Evolutionary conservation across 495 filamentous ascomycete genomes (phyloP).

Genomic region (Lophium mytilinum): DNA sequence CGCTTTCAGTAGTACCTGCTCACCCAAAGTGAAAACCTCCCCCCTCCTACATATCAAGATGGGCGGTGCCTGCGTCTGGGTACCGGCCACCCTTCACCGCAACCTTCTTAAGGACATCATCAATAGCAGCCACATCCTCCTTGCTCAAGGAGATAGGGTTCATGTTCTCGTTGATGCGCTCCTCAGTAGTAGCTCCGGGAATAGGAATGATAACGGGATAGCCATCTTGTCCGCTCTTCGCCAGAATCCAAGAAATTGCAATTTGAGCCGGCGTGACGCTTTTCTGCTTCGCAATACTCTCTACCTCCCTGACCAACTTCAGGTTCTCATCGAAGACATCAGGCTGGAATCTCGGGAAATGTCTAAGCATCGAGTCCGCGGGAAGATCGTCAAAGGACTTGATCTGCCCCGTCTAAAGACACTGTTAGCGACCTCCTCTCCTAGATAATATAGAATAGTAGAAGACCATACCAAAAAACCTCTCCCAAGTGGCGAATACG

Average conservation of each 20-base stretch:
- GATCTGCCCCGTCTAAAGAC: constrained; percentile 48
- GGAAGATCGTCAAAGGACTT: constrained; percentile 54
- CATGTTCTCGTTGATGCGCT: constrained; percentile 36
- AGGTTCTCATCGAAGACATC: constrained; percentile 68
- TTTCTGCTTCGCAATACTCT: constrained; percentile 60
- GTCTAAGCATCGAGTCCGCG: constrained; percentile 45
- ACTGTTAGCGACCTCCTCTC: constrained; percentile 5
- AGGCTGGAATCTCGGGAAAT: constrained; percentile 56
- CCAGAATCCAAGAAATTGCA: constrained; percentile 64
- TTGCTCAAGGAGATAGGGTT: constrained; percentile 29
- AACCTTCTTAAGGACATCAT: constrained; percentile 30
- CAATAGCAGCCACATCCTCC: constrained; percentile 33
- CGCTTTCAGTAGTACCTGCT: neutral
- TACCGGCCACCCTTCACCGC: constrained; percentile 31
- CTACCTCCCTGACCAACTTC: constrained; percentile 57
- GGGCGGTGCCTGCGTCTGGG: neutral
- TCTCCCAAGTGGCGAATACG: constrained; percentile 53
- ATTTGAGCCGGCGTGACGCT: constrained; percentile 66
- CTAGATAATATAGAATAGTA: no score
- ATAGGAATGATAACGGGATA: constrained; percentile 74
- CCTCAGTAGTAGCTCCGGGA: constrained; percentile 53
- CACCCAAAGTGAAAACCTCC: neutral
- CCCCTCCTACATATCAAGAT: neutral
- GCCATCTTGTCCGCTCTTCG: constrained; percentile 48
- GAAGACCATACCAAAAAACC: constrained; percentile 31